Percentiles rank a stretch among this genome's conserved stretches.
phyloP scores from a whole-genome alignment of 1,284 basidiomycete genomes.

The Ceratobasidium sp. region DNA sequence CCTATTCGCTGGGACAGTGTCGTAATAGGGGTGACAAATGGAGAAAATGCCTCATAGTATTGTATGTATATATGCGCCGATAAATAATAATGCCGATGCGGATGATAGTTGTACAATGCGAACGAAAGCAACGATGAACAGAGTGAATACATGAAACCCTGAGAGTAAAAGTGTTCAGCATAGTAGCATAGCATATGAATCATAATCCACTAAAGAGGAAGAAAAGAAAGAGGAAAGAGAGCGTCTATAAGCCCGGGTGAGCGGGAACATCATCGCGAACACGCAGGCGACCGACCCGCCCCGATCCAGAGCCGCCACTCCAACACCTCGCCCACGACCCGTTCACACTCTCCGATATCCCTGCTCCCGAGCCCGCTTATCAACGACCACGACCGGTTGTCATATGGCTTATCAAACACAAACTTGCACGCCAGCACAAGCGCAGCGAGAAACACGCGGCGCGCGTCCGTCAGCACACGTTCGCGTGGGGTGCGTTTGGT shows the following conservation, averaged over 20 bases:
- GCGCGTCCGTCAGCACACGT: constrained; percentile 38
- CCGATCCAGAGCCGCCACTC: constrained; percentile 40
- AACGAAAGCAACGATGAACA: constrained; percentile 7
- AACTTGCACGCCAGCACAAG: constrained; percentile 40
- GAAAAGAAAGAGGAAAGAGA: neutral
- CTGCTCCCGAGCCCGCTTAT: constrained; percentile 38
- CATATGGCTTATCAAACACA: constrained; percentile 43
- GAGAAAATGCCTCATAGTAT: neutral
- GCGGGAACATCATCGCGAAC: neutral
- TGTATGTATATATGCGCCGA: neutral
- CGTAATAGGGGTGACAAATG: neutral
- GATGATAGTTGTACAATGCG: constrained; percentile 21
- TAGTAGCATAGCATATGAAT: constrained; percentile 1
- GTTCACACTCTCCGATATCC: constrained; percentile 39
- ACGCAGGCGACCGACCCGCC: constrained; percentile 21
- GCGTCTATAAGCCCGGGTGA: too few species aligned
- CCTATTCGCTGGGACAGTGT: neutral
- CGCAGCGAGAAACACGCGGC: constrained; percentile 34
- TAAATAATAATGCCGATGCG: constrained; percentile 28
- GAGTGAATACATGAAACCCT: constrained; percentile 17
- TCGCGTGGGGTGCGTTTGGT: constrained; percentile 27
- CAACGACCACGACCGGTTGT: constrained; percentile 42
- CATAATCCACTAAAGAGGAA: neutral
- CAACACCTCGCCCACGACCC: constrained; percentile 31
- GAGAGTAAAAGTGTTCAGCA: neutral